Conservation (phyloP, 108 stramenopile genomes). For the Cyclotella cryptica region DNA sequence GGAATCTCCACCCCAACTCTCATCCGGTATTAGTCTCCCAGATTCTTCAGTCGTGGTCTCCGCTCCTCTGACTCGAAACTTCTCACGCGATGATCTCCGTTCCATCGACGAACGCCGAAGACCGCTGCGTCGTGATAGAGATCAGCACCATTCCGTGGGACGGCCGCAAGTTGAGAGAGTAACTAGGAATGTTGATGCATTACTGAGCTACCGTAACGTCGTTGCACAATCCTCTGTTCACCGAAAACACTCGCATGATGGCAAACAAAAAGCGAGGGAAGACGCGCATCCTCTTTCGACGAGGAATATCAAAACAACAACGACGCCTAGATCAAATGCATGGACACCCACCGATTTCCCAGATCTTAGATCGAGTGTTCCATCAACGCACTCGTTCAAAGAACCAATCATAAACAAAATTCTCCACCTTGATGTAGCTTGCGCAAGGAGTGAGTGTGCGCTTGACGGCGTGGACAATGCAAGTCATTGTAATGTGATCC, state of each 20-base stretch:
- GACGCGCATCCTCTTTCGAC: slow-evolving; percentile 11
- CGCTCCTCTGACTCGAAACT: slow-evolving; percentile 37
- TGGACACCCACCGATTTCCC: slow-evolving; percentile 28
- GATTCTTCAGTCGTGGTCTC: slow-evolving; percentile 38
- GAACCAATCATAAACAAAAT: slow-evolving; percentile 48
- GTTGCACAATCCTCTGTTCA: slow-evolving; percentile 39
- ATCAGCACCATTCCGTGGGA: slow-evolving; percentile 37
- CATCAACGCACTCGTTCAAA: slow-evolving; percentile 29
- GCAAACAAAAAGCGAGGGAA: slow-evolving; percentile 44
- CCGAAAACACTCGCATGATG: slow-evolving; percentile 40
- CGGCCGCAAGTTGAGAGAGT: slow-evolving; percentile 23
- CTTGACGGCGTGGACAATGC: slow-evolving; percentile 61
- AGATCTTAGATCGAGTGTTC: slow-evolving; percentile 26
- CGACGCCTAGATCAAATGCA: slow-evolving; percentile 10
- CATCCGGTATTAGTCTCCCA: slow-evolving; percentile 45
- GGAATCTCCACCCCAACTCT: neutral
- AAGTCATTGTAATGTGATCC: slow-evolving; percentile 56
- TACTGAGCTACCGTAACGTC: slow-evolving; percentile 57
- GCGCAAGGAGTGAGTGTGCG: slow-evolving; percentile 73
- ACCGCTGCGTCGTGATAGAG: slow-evolving; percentile 26
- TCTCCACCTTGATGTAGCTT: slow-evolving; percentile 44
- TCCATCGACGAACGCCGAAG: slow-evolving; percentile 37
- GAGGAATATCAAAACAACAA: slow-evolving; percentile 32
- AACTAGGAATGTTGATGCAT: slow-evolving; percentile 34
- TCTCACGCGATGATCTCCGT: slow-evolving; percentile 69